Conservation (phyloP, 1,284 basidiomycete species). For the Melanopsichium pennsylvanicum region DNA sequence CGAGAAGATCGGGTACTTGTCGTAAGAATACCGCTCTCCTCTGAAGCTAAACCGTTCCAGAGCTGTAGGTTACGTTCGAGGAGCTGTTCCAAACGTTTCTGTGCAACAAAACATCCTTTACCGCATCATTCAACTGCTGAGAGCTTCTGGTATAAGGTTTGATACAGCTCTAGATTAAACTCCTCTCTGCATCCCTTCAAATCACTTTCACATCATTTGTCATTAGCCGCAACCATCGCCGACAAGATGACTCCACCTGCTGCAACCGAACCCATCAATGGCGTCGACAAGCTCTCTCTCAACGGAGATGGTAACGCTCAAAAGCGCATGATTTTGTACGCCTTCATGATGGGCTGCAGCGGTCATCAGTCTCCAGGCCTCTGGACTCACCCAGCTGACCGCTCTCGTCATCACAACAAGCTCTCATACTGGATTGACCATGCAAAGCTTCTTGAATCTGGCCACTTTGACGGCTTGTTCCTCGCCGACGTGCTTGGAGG, state of each 20-base stretch:
- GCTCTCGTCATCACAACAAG: slow-evolving; percentile 51
- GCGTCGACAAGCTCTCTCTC: slow-evolving; percentile 7
- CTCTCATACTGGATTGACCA: slow-evolving; percentile 58
- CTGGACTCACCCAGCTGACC: slow-evolving; percentile 53
- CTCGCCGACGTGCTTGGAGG: slow-evolving; percentile 62
- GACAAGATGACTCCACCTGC: slow-evolving; percentile 13
- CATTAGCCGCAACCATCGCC: no score
- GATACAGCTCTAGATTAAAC: neutral
- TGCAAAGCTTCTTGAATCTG: slow-evolving; percentile 56
- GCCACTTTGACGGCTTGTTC: slow-evolving; percentile 59
- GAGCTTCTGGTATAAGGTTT: no score
- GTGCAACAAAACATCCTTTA: no score
- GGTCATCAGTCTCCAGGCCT: slow-evolving; percentile 59
- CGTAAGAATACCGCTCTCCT: no score
- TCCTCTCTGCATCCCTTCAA: no score
- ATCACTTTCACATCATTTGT: no score
- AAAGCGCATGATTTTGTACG: slow-evolving; percentile 45
- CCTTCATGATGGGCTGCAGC: slow-evolving; percentile 57
- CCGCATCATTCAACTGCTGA: no score
- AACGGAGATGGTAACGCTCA: neutral
- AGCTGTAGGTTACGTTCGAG: no score
- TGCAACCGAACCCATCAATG: slow-evolving; percentile 14
- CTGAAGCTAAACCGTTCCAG: no score
- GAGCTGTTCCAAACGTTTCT: no score
- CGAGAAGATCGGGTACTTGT: no score